A percentile compares a stretch with the other conserved stretches of the same genome.
Conservation (phyloP, 1,139 yeast species). For the Pichiaceae sp. region DNA sequence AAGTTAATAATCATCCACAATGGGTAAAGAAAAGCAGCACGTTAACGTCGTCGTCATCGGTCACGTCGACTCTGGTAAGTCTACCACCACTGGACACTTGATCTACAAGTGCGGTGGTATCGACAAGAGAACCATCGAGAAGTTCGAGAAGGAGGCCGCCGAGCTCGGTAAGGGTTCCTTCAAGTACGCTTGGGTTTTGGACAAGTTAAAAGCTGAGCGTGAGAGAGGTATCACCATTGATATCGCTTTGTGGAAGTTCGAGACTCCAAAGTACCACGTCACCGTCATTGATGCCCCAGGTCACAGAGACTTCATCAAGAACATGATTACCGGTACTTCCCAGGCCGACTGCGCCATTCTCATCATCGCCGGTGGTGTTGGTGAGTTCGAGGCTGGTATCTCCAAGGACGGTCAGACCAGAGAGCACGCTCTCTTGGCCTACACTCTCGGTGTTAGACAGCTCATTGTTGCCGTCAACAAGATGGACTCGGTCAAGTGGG, state of each 20-base stretch:
- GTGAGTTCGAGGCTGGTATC: slow-evolving; percentile 95
- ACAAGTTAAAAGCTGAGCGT: slow-evolving; percentile 91
- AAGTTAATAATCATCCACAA: background rate
- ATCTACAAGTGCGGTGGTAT: slow-evolving; percentile 82
- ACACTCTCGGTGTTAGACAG: slow-evolving; percentile 85
- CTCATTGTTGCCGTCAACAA: slow-evolving; percentile 87
- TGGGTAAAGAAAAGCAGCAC: slow-evolving; percentile 91
- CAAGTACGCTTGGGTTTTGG: slow-evolving; percentile 98
- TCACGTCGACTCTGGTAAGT: slow-evolving; percentile 99
- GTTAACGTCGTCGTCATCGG: slow-evolving; percentile 99
- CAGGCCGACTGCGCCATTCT: slow-evolving; percentile 91
- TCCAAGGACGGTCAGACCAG: slow-evolving; percentile 91
- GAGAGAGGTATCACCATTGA: slow-evolving; percentile 97
- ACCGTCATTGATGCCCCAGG: slow-evolving; percentile 94
- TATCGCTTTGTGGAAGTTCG: slow-evolving; percentile 93
- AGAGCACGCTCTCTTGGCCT: slow-evolving; percentile 87
- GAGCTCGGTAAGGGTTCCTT: slow-evolving; percentile 97
- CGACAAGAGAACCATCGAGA: slow-evolving; percentile 95
- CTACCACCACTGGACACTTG: slow-evolving; percentile 98
- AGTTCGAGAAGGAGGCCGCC: slow-evolving; percentile 98
- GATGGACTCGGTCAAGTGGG: slow-evolving; percentile 91
- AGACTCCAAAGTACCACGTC: slow-evolving; percentile 89
- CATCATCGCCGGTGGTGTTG: slow-evolving; percentile 85
- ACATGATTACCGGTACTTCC: slow-evolving; percentile 89
- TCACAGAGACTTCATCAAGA: slow-evolving; percentile 95